Evolutionary conservation across 2,329 filamentous ascomycete species (phyloP).

Genomic region (Cytospora piceicola): DNA sequence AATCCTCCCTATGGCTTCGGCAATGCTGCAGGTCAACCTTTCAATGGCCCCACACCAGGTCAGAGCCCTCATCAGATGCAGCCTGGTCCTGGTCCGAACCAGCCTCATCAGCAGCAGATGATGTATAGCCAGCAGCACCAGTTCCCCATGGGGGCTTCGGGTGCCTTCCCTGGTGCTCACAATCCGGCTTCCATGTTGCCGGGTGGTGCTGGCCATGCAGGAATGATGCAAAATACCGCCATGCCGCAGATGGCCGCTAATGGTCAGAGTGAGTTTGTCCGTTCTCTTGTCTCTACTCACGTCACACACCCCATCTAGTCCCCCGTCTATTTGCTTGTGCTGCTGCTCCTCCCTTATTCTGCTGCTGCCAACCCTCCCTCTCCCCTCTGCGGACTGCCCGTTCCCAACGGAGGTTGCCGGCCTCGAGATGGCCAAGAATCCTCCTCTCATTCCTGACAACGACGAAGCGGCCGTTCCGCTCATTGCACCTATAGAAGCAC

Average conservation of each 20-base stretch:
- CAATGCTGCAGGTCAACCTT: conserved; percentile 56
- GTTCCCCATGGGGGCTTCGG: conserved; percentile 59
- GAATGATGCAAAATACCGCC: conserved; percentile 66
- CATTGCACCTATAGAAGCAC: background rate
- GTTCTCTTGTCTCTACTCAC: conserved; percentile 35
- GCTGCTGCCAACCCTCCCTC: background rate
- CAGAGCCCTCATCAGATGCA: conserved; percentile 53
- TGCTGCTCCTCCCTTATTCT: conserved; percentile 28
- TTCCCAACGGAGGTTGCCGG: conserved; percentile 8
- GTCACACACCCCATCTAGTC: conserved; percentile 22
- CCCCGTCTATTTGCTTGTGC: conserved; percentile 23
- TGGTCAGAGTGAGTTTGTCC: conserved; percentile 59
- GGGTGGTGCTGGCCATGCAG: conserved; percentile 54
- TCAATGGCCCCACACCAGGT: conserved; percentile 54
- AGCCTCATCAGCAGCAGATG: conserved; percentile 55
- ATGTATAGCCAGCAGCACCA: conserved; percentile 67
- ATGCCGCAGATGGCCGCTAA: conserved; percentile 64
- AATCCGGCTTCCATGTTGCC: conserved; percentile 57
- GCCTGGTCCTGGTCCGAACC: conserved; percentile 46
- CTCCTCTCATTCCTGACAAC: conserved; percentile 2
- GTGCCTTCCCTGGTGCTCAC: conserved; percentile 53
- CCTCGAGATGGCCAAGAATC: conserved; percentile 6
- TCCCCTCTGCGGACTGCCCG: background rate
- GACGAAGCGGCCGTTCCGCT: background rate
- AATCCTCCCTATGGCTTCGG: conserved; percentile 58